These are phyloP conservation scores for Acacia confusa DNA, from an alignment of 306 rosid genomes.

Conservation along the genomic window DNA sequence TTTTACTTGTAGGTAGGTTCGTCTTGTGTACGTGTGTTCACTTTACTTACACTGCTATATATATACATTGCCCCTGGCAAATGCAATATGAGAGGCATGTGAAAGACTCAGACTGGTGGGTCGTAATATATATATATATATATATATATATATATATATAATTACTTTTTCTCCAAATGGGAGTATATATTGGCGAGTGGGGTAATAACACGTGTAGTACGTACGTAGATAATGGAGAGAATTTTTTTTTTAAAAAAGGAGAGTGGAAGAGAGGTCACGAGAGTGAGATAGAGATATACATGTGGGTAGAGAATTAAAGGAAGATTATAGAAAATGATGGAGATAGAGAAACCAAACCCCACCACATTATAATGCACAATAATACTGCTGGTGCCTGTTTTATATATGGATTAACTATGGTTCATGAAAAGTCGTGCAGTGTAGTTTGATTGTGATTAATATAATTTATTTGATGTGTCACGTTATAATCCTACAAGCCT, in stretches of 20 bases:
- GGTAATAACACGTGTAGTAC: neutral
- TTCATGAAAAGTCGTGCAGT: slow-evolving; percentile 15
- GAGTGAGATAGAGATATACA: neutral
- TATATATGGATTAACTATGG: neutral
- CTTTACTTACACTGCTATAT: neutral
- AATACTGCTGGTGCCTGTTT: neutral
- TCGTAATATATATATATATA: neutral
- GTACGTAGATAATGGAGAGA: neutral
- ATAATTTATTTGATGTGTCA: neutral
- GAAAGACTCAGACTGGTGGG: neutral
- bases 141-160: neutral
- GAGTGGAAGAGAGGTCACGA: slow-evolving; percentile 6
- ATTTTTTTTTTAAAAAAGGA: neutral
- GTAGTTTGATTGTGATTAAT: neutral
- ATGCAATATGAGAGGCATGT: neutral
- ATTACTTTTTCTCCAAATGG: neutral
- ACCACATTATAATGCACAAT: neutral
- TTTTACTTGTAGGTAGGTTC: slow-evolving; percentile 8
- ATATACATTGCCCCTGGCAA: neutral
- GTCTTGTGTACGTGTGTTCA: slow-evolving; percentile 6
- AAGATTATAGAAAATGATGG: neutral
- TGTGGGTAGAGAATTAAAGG: neutral
- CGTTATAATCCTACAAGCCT: neutral
- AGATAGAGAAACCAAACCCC: slow-evolving; percentile 9
- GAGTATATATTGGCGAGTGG: neutral